Conservation (phyloP, 2,329 filamentous ascomycete genomes). For the Macrophomina tecta region DNA sequence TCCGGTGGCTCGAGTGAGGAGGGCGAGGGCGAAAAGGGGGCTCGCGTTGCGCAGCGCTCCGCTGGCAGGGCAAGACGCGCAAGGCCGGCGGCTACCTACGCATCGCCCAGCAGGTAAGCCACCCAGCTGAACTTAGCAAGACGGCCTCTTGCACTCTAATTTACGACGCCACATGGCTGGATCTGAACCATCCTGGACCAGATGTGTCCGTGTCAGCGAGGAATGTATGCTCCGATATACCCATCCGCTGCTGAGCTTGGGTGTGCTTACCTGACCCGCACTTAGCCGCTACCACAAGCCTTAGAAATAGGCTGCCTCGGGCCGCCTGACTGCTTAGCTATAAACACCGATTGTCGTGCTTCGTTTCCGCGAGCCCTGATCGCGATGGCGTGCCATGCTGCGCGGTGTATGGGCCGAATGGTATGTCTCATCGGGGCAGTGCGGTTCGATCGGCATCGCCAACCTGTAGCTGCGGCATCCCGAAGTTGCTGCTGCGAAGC, state of each 20-base stretch:
- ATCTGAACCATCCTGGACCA: not conserved
- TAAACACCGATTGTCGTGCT: not conserved
- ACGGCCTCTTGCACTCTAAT: not conserved
- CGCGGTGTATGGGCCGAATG: no score
- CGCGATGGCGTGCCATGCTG: no score
- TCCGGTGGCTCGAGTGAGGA: not conserved
- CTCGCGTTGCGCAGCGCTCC: not conserved
- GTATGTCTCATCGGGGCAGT: no score
- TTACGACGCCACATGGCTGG: not conserved
- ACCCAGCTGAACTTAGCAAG: constrained; percentile 7
- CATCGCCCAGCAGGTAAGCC: constrained; percentile 5
- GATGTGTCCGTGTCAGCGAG: not conserved
- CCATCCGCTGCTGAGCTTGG: not conserved
- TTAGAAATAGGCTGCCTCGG: not conserved
- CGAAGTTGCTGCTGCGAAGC: no score
- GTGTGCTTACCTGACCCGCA: not conserved
- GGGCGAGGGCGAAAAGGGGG: not conserved
- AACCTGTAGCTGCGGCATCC: no score
- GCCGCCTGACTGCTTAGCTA: not conserved
- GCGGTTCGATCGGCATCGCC: no score
- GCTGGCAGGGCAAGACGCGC: not conserved
- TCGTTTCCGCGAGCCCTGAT: no score
- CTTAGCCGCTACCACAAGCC: not conserved
- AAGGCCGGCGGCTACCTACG: not conserved
- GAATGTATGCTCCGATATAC: not conserved